A percentile compares a stretch with the other conserved stretches of the same genome.
These are phyloP conservation scores for Phylloporus arenicola DNA, from an alignment of 768 basidiomycete genomes.

Conservation along the genomic window DNA sequence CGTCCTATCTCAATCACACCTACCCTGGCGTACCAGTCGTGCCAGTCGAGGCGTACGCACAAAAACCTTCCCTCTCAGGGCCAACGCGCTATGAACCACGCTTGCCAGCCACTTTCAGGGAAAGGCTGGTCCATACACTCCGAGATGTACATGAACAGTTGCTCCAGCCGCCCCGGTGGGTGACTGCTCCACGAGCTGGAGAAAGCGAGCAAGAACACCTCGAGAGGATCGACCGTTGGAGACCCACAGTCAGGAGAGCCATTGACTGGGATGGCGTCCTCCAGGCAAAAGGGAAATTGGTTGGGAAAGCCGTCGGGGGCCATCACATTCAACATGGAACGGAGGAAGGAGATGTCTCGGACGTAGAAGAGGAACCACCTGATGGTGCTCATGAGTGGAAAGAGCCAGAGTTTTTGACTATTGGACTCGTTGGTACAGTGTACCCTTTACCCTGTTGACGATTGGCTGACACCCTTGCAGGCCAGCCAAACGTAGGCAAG, in stretches of 20 bases:
- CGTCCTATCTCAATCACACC: constrained; percentile 45
- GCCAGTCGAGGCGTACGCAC: constrained; percentile 71
- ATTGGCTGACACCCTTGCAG: constrained; percentile 29
- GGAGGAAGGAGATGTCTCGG: constrained; percentile 19
- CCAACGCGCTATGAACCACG: constrained; percentile 52
- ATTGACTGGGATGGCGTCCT: constrained; percentile 74
- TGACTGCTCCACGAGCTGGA: constrained; percentile 32
- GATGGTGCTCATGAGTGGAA: constrained; percentile 20
- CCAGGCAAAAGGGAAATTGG: constrained; percentile 37
- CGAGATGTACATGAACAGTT: constrained; percentile 61
- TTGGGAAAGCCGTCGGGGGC: constrained; percentile 38
- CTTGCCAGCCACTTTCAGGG: constrained; percentile 61
- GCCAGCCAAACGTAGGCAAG: constrained; percentile 96
- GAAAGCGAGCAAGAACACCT: constrained; percentile 43
- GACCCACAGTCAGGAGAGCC: constrained; percentile 51
- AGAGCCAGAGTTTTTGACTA: constrained; percentile 61
- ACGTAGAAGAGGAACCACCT: constrained; percentile 12
- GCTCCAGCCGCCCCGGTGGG: constrained; percentile 58
- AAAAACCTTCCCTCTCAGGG: constrained; percentile 38
- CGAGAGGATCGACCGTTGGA: constrained; percentile 55
- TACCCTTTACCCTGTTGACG: background rate
- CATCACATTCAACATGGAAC: constrained; percentile 1
- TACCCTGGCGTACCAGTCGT: constrained; percentile 60
- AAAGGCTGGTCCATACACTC: constrained; percentile 60
- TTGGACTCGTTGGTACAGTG: constrained; percentile 68